phyloP scores from a whole-genome alignment of 2,329 filamentous ascomycete species.

The Meredithiella fracta region DNA sequence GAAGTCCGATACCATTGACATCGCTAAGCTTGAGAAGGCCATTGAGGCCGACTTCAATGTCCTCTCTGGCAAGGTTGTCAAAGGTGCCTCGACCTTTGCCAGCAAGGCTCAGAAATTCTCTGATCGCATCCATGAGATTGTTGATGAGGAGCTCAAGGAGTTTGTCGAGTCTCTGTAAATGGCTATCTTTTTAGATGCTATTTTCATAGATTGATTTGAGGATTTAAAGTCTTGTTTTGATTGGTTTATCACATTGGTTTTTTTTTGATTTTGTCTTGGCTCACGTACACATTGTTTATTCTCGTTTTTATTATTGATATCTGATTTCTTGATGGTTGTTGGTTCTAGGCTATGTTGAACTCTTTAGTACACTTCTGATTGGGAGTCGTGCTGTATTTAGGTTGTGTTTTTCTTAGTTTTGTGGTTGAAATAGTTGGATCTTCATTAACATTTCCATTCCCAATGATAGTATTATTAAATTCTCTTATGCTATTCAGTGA shows the following conservation, averaged over 20 bases:
- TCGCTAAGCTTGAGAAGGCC: constrained; percentile 44
- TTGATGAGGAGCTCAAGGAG: constrained; percentile 44
- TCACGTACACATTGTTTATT: neutral
- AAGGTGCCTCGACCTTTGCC: constrained; percentile 35
- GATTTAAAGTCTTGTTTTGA: neutral
- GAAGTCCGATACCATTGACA: constrained; percentile 19
- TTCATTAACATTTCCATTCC: neutral
- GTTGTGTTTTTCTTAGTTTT: neutral
- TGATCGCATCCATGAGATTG: constrained; percentile 44
- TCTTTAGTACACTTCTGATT: too few species aligned
- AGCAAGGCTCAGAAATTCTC: constrained; percentile 45
- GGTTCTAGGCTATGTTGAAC: neutral
- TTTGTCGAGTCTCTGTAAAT: constrained; percentile 22
- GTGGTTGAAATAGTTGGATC: neutral
- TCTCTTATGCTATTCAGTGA: too few species aligned
- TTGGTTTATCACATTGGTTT: neutral
- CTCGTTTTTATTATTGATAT: neutral
- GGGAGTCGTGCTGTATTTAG: neutral
- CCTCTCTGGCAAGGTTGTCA: constrained; percentile 39
- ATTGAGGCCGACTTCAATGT: constrained; percentile 46
- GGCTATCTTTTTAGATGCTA: neutral
- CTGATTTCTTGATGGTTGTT: neutral
- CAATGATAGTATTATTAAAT: too few species aligned
- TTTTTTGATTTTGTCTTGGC: neutral
- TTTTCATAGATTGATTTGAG: neutral